A percentile compares a stretch with the other conserved stretches of the same genome.
Conservation (phyloP, 2,329 filamentous ascomycete genomes). For the Fusarium austroafricanum region DNA sequence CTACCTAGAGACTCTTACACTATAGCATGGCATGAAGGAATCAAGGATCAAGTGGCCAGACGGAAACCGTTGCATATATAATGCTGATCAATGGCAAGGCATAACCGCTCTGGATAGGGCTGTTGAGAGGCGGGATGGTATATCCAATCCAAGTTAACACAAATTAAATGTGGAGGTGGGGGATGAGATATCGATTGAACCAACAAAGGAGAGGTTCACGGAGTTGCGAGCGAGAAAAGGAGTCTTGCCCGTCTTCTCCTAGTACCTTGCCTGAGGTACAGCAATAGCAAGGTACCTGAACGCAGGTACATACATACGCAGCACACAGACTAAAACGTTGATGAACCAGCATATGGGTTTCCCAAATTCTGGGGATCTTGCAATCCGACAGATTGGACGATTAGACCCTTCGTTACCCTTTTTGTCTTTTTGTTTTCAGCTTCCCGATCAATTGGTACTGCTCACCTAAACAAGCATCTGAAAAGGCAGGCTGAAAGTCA, state of each 20-base stretch:
- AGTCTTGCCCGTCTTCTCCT: not conserved
- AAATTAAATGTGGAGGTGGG: conserved; percentile 28
- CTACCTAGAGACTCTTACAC: not conserved
- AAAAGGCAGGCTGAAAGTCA: not conserved
- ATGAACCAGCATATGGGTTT: conserved; percentile 5
- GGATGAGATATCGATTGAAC: conserved; percentile 4
- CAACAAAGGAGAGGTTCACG: conserved; percentile 9
- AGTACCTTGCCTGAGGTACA: not conserved
- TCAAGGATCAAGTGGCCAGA: conserved; percentile 15
- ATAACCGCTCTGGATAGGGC: conserved; percentile 30
- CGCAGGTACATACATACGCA: conserved; percentile 4
- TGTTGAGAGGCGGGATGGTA: conserved; percentile 32
- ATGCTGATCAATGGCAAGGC: conserved; percentile 27
- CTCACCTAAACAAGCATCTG: not conserved
- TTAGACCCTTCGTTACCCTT: not conserved
- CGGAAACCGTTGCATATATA: conserved; percentile 27
- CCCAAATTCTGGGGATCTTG: conserved; percentile 2
- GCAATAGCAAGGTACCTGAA: conserved; percentile 4
- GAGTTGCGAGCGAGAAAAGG: conserved; percentile 4
- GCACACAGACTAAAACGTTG: not conserved
- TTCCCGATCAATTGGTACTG: not conserved
- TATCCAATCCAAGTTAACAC: conserved; percentile 8
- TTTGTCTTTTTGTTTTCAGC: not conserved
- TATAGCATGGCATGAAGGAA: conserved; percentile 8
- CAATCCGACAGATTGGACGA: not conserved